Evolutionary conservation across 345 rosid genomes (phyloP).

Genomic region (Anastatica hierochuntica): DNA sequence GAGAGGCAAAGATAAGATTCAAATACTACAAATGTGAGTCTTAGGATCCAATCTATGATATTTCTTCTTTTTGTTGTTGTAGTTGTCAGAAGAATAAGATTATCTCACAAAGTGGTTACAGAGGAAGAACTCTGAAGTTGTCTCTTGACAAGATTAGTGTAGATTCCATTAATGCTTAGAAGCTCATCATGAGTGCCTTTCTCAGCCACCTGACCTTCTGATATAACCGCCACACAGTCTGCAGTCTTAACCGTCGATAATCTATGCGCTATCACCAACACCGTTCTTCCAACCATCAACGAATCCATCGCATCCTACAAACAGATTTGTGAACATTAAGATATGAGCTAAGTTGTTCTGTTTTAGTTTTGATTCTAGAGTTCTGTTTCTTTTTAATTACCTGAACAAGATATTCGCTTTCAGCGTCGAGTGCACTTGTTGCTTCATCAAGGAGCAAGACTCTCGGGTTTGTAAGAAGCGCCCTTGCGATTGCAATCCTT

Average conservation of each 20-base stretch:
- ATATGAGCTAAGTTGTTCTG: too few species aligned
- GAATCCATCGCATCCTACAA: conserved; percentile 95
- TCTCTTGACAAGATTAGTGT: conserved; percentile 59
- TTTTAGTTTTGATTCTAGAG: not conserved
- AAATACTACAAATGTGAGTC: not conserved
- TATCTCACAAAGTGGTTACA: conserved; percentile 14
- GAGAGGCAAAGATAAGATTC: too few species aligned
- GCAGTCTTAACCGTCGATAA: conserved; percentile 84
- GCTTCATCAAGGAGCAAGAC: conserved; percentile 87
- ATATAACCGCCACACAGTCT: conserved; percentile 72
- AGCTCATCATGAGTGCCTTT: conserved; percentile 53
- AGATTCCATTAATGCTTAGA: conserved; percentile 29
- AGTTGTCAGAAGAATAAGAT: not conserved
- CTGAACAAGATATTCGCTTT: conserved; percentile 93
- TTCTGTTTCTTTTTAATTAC: conserved; percentile 23
- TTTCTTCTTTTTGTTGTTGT: not conserved
- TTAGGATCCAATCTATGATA: not conserved
- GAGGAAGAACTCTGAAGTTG: conserved; percentile 45
- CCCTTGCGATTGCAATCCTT: conserved; percentile 91
- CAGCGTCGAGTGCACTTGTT: conserved; percentile 93
- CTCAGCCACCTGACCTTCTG: conserved; percentile 71
- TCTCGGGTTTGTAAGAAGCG: conserved; percentile 78
- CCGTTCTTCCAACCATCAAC: conserved; percentile 87
- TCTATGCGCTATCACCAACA: conserved; percentile 90
- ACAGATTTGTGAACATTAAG: not conserved